Conservation (phyloP, 345 rosid genomes). For the Hypericum perforatum region DNA sequence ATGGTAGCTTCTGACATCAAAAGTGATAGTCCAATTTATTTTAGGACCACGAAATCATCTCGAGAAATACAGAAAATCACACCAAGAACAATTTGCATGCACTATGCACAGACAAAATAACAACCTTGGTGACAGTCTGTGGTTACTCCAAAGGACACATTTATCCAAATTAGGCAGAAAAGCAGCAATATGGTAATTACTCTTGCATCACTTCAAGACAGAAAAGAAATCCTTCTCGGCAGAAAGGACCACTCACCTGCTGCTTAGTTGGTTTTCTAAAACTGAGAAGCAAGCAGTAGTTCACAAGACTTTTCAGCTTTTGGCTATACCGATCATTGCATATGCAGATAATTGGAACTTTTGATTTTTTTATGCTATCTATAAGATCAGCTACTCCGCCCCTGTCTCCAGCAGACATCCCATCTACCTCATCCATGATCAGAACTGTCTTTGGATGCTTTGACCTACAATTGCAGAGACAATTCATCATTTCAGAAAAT, state of each 20-base stretch:
- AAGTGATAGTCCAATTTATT: too few species aligned
- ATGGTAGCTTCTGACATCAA: too few species aligned
- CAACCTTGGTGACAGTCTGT: too few species aligned
- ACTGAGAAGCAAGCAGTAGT: slow-evolving; percentile 71
- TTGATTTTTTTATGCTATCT: slow-evolving; percentile 90
- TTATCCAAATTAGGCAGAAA: too few species aligned
- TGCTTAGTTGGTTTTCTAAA: slow-evolving; percentile 91
- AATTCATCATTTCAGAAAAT: not conserved
- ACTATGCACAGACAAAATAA: too few species aligned
- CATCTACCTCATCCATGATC: slow-evolving; percentile 99
- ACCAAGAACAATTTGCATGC: too few species aligned
- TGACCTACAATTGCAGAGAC: slow-evolving; percentile 37
- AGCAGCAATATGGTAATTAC: too few species aligned
- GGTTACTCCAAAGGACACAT: too few species aligned
- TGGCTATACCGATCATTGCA: slow-evolving; percentile 98
- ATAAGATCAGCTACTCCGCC: slow-evolving; percentile 97
- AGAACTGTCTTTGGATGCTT: slow-evolving; percentile 71
- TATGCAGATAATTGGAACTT: slow-evolving; percentile 90
- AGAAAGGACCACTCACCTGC: slow-evolving; percentile 41
- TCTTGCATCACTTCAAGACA: not conserved
- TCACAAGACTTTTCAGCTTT: slow-evolving; percentile 87
- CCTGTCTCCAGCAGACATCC: slow-evolving; percentile 99
- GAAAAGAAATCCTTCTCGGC: slow-evolving; percentile 10
- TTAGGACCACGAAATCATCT: too few species aligned
- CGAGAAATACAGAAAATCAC: too few species aligned